Conservation (phyloP, 2,329 filamentous ascomycete species). For the Aspergillus sp. region DNA sequence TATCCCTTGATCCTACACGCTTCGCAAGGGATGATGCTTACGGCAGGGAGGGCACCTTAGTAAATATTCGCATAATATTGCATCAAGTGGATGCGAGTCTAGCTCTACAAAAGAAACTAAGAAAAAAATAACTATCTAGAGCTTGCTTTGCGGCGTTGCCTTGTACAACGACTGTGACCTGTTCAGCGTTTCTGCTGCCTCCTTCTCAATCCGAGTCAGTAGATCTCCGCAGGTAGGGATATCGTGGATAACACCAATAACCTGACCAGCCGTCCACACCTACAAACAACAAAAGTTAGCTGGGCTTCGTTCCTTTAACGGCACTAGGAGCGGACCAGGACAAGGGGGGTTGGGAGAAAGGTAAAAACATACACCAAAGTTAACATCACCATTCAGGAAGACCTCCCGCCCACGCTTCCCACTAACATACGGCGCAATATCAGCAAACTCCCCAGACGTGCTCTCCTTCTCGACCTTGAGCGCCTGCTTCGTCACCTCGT, state of each 20-base stretch:
- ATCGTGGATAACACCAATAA: conserved; percentile 85
- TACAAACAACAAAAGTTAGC: conserved; percentile 37
- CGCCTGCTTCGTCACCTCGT: conserved; percentile 81
- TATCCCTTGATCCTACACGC: not conserved
- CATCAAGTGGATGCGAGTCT: not conserved
- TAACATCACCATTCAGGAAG: conserved; percentile 85
- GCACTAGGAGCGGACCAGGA: not conserved
- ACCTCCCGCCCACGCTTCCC: conserved; percentile 89
- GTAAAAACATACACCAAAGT: conserved; percentile 73
- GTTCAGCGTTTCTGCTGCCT: conserved; percentile 67
- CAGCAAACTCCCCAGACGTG: conserved; percentile 80
- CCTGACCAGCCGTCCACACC: conserved; percentile 97
- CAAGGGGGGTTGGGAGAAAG: not conserved
- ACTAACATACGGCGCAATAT: conserved; percentile 83
- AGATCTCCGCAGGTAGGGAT: conserved; percentile 73
- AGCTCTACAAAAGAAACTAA: conserved; percentile 7
- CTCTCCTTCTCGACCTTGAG: conserved; percentile 81
- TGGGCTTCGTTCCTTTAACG: not conserved
- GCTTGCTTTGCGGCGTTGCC: conserved; percentile 52
- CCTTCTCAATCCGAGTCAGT: conserved; percentile 71
- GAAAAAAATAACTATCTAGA: conserved; percentile 39
- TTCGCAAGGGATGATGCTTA: not conserved
- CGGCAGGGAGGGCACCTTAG: not conserved
- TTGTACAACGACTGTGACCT: conserved; percentile 59
- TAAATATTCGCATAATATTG: not conserved